Evolutionary conservation across 1,139 yeast genomes (phyloP).

Genomic region (Debaryomyces sp.): DNA sequence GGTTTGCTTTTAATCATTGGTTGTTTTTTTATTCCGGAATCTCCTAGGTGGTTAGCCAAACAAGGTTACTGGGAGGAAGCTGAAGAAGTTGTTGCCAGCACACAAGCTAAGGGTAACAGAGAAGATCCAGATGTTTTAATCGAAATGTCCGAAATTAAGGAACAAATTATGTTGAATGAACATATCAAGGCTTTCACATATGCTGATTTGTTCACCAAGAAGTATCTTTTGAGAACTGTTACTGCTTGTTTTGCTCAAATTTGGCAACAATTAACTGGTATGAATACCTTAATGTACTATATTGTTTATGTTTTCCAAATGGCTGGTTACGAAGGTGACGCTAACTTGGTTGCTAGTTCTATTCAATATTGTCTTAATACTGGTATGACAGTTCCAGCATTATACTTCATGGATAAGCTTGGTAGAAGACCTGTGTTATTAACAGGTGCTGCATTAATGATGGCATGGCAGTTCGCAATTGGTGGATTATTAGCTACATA

Average conservation of each 20-base stretch:
- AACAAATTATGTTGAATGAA: conserved; percentile 43
- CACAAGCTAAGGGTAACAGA: conserved; percentile 58
- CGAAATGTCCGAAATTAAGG: conserved; percentile 63
- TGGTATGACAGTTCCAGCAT: conserved; percentile 48
- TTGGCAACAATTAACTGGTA: conserved; percentile 68
- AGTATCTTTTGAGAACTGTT: conserved; percentile 49
- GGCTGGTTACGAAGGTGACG: conserved; percentile 52
- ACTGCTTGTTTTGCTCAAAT: conserved; percentile 59
- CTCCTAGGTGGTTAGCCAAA: conserved; percentile 74
- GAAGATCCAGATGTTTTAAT: conserved; percentile 56
- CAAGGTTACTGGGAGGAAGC: conserved; percentile 70
- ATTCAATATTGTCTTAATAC: conserved; percentile 55
- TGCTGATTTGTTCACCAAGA: conserved; percentile 49
- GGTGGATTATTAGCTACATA: conserved; percentile 50
- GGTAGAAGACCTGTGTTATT: conserved; percentile 42
- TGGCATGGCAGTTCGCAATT: conserved; percentile 41
- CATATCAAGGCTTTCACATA: conserved; percentile 38
- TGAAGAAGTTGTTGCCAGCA: conserved; percentile 49
- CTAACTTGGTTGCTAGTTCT: conserved; percentile 46
- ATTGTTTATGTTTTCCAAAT: conserved; percentile 60
- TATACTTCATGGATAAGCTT: conserved; percentile 35
- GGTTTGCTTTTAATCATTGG: conserved; percentile 54
- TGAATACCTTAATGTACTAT: conserved; percentile 69
- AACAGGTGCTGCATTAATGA: conserved; percentile 37
- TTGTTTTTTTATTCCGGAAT: conserved; percentile 61